Base-by-base conservation (phyloP, 176 grass and related monocot species). In the Avena atlantica region DNA sequence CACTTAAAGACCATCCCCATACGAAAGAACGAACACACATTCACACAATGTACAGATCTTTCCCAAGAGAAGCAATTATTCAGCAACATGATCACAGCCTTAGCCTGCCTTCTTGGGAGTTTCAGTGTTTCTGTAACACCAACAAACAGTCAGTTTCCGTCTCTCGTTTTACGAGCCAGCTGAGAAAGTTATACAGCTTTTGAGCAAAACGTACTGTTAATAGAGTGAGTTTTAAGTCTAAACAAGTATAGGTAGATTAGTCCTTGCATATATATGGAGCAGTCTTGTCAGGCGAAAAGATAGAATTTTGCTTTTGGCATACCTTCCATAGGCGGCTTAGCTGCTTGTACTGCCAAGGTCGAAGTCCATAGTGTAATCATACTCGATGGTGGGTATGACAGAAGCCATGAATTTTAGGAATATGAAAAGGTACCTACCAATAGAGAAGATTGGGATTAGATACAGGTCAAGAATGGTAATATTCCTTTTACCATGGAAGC, bases 361-460 rank as follows among this genome's bases (percentile, higher is more conserved):
- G 8, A 98, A 94, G 80, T 96, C 97, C 97, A 96, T 93, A 23
- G 97, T 98, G 67, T 96, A 98, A 84, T 98, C 97, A 59, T 98
- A 98, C 62, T 98, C 94, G 8, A 98, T 96, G 12, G 97, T 98
- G 23, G 94, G 97, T 80, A 98, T 92, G 70, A 98, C 94, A 12
- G 97, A 91, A 9, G 93, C 94, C 84, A 98, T 96, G 73, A 98
- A 98, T 84, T 98, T 98, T 34, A 98, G 81, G 80, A 98, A 98
- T 90, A 98, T 94, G 90, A 98, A 93, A 79, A 98, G 92, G 72
- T 98, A 98, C 85, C 97, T 96, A 69, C 40, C 61, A 84, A 12
- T 81, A 78, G 8, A 58, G 62, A 20, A 55, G 9, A 9, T 11
- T 37, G 1, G 55, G 82, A 60, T 81, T 66, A 83, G 20, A 73